Evolutionary conservation across 2,329 filamentous ascomycete species (phyloP), one percentile per base, ranked within the genome.

Genomic region (Aspergillus amoenus): DNA sequence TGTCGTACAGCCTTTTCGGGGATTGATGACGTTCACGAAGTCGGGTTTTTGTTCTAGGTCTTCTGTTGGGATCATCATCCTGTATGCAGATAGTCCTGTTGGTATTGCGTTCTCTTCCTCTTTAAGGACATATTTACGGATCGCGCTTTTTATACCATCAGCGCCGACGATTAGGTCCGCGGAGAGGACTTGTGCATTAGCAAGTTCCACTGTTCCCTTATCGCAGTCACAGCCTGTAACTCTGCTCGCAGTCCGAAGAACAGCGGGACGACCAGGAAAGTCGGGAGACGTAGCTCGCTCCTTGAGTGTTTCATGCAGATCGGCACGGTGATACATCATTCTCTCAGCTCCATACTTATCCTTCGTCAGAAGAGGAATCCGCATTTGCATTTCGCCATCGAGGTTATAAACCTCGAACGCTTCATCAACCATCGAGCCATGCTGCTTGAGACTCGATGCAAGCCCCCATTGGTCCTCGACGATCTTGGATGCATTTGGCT

Each of bases 1-100:
- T 0, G 76, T 76, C 2, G 79, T 81, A 49, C 70, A 72, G 0
- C 75, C 68, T 5, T 73, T 66, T 12, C 63, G 57, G 18, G 75
- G 73, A 18, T 77, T 65, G 15, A 78, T 68, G 3, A 70, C 61
- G 0, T 67, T 43, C 63, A 53, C 58, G 8, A 70, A 67, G 2
- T 65, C 60, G 1, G 55, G 42, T 30, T 64, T 57, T 7, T 57
- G 18, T 13, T 46, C 42, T 21, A 66, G n/a, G 2, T 15, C 54
- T 4, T 56, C 48, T 2, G 39, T 34, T 1, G 49, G 30, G 6
- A 59, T 42, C 57, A 59, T 56, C 49, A 56, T 56, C 12, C 53
- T 46, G 18, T 59, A 59, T 6, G 57, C 57, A 1, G 57, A 59
- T 2, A 59, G 44, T 2, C 57, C 57, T 1, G 53, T 59, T 15